phyloP scores from a whole-genome alignment of 805 yeast genomes.

The Sugiyamaella floridensis region DNA sequence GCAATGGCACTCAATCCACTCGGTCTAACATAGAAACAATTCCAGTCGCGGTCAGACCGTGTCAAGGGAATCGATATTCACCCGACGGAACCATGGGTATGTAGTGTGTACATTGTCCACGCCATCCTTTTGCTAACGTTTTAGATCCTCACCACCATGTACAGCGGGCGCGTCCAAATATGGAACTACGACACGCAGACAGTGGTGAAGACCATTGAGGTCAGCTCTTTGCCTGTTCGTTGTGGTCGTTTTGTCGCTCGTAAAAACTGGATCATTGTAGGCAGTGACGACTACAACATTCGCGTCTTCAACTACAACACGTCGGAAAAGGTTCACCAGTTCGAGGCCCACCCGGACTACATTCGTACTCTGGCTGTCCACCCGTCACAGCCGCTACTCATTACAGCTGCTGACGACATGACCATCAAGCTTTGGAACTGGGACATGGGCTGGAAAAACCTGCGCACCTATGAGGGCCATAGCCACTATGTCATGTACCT shows the following conservation, averaged over 20 bases:
- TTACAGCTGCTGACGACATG: conserved; percentile 89
- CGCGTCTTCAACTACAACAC: conserved; percentile 94
- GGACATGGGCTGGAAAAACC: conserved; percentile 88
- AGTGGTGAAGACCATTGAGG: conserved; percentile 83
- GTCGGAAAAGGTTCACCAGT: conserved; percentile 87
- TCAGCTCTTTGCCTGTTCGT: conserved; percentile 92
- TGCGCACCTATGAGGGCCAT: conserved; percentile 92
- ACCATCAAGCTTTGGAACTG: conserved; percentile 94
- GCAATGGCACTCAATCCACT: conserved; percentile 17
- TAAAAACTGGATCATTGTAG: conserved; percentile 94
- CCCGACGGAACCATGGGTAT: conserved; percentile 94
- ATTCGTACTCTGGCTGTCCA: conserved; percentile 90
- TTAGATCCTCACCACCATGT: conserved; percentile 60
- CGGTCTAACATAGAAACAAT: conserved; percentile 48
- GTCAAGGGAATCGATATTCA: conserved; percentile 98
- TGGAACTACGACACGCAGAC: conserved; percentile 87
- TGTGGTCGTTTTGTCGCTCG: conserved; percentile 93
- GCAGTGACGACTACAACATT: conserved; percentile 90
- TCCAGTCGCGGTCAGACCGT: conserved; percentile 88
- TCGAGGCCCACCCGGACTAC: conserved; percentile 97
- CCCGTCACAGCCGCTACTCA: conserved; percentile 82
- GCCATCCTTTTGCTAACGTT: neutral
- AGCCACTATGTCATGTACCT: conserved; percentile 91
- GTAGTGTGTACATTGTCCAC: neutral
- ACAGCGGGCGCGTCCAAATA: conserved; percentile 84